Conservation (phyloP, 2,329 filamentous ascomycete genomes). For the Exophiala dermatitidis region DNA sequence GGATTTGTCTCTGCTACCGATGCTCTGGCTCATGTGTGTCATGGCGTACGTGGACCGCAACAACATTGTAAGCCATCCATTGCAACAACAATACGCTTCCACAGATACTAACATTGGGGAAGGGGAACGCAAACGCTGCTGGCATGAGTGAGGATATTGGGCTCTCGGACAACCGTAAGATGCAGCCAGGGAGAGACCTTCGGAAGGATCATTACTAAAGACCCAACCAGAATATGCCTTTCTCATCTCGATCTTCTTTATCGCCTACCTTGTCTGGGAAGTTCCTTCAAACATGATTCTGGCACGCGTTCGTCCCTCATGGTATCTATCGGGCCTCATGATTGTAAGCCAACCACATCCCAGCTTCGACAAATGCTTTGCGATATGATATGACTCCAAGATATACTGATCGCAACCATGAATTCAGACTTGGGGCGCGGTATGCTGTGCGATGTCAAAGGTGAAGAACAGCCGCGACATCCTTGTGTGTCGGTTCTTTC, state of each 20-base stretch:
- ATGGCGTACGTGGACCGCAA: conserved; percentile 63
- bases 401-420: conserved; percentile 1
- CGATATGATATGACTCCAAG: background rate
- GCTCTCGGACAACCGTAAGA: background rate
- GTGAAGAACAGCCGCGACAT: conserved; percentile 43
- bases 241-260: conserved; percentile 39
- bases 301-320: conserved; percentile 35
- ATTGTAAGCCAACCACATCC: conserved; percentile 28
- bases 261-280: conserved; percentile 40
- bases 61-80: conserved; percentile 41
- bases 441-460: conserved; percentile 31
- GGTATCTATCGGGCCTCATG: conserved; percentile 37
- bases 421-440: conserved; percentile 29
- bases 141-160: conserved; percentile 4
- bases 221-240: background rate
- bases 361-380: conserved; percentile 25
- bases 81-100: background rate
- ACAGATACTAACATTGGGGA: background rate
- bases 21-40: conserved; percentile 67
- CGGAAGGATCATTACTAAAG: background rate
- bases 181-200: background rate
- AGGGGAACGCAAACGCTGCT: conserved; percentile 7
- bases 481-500: conserved; percentile 36
- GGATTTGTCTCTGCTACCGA: conserved; percentile 59
- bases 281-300: conserved; percentile 4